Percentiles rank a stretch among this genome's conserved stretches.
Conservation (phyloP, 768 basidiomycete species). For the Lyophyllum semitale region DNA sequence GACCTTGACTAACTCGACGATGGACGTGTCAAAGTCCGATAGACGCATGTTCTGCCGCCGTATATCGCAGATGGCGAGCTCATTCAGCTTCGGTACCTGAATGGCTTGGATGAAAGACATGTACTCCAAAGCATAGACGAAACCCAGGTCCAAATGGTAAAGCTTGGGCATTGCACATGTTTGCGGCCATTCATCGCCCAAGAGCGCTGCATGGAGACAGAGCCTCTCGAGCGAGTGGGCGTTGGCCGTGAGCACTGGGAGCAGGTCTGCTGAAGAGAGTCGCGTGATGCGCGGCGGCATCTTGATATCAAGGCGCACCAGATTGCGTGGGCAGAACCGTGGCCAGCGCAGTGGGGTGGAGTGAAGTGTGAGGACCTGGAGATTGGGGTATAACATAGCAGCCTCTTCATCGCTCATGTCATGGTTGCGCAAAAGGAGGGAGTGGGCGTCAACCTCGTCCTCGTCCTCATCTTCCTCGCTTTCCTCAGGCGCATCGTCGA, state of each 20-base stretch:
- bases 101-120: not conserved
- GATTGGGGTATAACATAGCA: not conserved
- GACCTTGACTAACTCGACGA: not conserved
- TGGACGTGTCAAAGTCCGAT: not conserved
- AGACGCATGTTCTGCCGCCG: not conserved
- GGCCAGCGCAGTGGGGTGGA: slow-evolving; percentile 7
- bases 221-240: slow-evolving; percentile 9
- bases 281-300: not conserved
- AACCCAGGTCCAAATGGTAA: slow-evolving; percentile 1
- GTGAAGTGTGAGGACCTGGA: not conserved
- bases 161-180: not conserved
- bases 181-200: too few species aligned
- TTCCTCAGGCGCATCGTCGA: too few species aligned
- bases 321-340: slow-evolving; percentile 3
- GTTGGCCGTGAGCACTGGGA: slow-evolving; percentile 3
- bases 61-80: not conserved
- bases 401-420: not conserved
- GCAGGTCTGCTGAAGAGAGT: not conserved
- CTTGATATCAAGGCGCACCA: slow-evolving; percentile 2
- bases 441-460: not conserved
- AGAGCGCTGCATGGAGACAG: not conserved
- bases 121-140: not conserved
- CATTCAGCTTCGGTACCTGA: not conserved
- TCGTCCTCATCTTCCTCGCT: not conserved
- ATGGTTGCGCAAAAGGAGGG: not conserved